Evolutionary conservation across 2,329 filamentous ascomycete genomes (phyloP).

Genomic region (Colletotrichum gloeosporioides): DNA sequence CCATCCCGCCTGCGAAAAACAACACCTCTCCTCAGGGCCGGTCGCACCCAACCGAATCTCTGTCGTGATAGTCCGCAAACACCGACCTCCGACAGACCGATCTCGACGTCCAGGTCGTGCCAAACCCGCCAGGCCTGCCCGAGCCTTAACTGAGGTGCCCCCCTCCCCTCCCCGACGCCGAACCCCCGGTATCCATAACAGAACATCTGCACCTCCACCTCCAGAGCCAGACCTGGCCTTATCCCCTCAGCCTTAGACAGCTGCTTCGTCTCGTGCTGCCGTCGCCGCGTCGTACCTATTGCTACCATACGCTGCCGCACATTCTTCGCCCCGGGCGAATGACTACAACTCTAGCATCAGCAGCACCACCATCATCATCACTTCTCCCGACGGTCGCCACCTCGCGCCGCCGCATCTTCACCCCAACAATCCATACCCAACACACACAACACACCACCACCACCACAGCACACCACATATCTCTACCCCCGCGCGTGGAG

Average conservation of each 20-base stretch:
- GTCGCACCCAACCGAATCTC: constrained; percentile 19
- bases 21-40: constrained; percentile 20
- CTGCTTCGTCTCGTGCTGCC: background rate
- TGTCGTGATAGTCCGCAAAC: constrained; percentile 12
- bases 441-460: background rate
- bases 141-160: background rate
- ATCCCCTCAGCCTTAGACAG: background rate
- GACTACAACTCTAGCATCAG: background rate
- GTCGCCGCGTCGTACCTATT: background rate
- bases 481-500: constrained; percentile 37
- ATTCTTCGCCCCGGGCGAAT: background rate
- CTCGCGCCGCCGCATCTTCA: background rate
- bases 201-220: background rate
- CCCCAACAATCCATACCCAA: background rate
- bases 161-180: constrained; percentile 1
- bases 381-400: background rate
- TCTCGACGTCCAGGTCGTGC: constrained; percentile 3
- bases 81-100: constrained; percentile 15
- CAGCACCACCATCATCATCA: background rate
- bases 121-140: background rate
- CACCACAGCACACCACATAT: background rate
- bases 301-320: background rate
- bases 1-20: constrained; percentile 13
- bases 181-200: constrained; percentile 6
- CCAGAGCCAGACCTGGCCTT: background rate